These are phyloP conservation scores for Metschnikowia aberdeeniae DNA, from an alignment of 805 yeast species.

Conservation along the genomic window DNA sequence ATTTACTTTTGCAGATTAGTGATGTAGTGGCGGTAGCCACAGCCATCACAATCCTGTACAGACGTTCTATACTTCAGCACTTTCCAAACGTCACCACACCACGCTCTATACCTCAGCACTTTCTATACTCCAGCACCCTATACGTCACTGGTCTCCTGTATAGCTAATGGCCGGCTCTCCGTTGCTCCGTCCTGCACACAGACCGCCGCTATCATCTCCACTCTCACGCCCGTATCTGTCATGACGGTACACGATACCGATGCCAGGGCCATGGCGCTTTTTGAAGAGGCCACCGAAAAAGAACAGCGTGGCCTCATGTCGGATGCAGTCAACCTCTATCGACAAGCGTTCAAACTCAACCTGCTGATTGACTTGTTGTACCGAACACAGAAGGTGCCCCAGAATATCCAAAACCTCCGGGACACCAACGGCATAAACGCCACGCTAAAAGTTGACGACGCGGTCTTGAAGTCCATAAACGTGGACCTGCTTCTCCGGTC, in stretches of 20 bases:
- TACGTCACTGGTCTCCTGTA: no score
- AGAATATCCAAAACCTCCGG: slow-evolving; percentile 24
- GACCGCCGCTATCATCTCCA: no score
- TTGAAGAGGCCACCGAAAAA: slow-evolving; percentile 66
- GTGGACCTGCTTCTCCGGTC: slow-evolving; percentile 38
- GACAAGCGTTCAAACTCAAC: slow-evolving; percentile 62
- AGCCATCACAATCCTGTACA: no score
- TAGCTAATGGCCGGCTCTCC: no score
- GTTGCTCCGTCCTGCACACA: no score
- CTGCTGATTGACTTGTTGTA: slow-evolving; percentile 64
- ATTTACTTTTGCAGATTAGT: no score
- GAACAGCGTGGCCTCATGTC: slow-evolving; percentile 72
- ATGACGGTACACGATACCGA: slow-evolving; percentile 1
- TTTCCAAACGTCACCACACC: no score
- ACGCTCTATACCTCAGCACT: no score
- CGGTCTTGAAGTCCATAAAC: slow-evolving; percentile 34
- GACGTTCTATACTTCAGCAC: no score
- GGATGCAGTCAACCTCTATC: slow-evolving; percentile 74
- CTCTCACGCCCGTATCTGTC: neutral
- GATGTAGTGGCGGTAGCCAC: no score
- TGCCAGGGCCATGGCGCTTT: slow-evolving; percentile 53
- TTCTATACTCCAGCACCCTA: no score
- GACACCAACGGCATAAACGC: slow-evolving; percentile 28
- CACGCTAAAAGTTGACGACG: slow-evolving; percentile 31
- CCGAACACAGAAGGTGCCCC: slow-evolving; percentile 50